Evolutionary conservation across 352 stramenopile species (phyloP).

Genomic region (Pythium vanterpoolii): DNA sequence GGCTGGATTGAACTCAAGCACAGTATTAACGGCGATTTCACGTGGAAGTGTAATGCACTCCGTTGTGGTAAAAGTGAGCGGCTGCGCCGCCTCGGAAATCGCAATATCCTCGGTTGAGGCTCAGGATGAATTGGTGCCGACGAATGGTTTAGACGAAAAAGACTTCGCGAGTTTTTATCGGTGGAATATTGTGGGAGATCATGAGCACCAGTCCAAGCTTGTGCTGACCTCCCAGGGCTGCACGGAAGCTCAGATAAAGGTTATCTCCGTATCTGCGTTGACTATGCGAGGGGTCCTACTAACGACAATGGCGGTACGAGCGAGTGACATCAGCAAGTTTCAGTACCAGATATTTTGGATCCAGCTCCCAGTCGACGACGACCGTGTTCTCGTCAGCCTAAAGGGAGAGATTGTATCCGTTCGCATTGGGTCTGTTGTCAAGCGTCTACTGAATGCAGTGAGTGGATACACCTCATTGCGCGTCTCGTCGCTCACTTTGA

Average conservation of each 20-base stretch:
- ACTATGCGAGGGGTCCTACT: background rate
- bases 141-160: background rate
- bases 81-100: background rate
- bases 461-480: background rate
- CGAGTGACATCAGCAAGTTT: background rate
- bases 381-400: background rate
- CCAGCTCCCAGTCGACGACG: background rate
- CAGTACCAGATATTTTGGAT: constrained; percentile 15
- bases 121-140: background rate
- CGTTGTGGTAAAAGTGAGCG: constrained; percentile 5
- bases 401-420: background rate
- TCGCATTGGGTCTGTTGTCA: background rate
- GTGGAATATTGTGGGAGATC: background rate
- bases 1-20: background rate
- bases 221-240: constrained; percentile 2
- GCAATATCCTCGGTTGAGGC: background rate
- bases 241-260: background rate
- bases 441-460: background rate
- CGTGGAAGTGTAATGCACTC: background rate
- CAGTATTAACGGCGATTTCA: background rate
- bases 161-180: background rate
- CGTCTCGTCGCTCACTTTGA: background rate
- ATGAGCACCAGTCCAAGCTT: background rate
- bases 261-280: background rate
- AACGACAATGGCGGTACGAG: background rate